Percentiles rank a stretch among this genome's conserved stretches.
Conservation (phyloP, 2,329 filamentous ascomycete genomes). For the Penicillium sclerotigenum region DNA sequence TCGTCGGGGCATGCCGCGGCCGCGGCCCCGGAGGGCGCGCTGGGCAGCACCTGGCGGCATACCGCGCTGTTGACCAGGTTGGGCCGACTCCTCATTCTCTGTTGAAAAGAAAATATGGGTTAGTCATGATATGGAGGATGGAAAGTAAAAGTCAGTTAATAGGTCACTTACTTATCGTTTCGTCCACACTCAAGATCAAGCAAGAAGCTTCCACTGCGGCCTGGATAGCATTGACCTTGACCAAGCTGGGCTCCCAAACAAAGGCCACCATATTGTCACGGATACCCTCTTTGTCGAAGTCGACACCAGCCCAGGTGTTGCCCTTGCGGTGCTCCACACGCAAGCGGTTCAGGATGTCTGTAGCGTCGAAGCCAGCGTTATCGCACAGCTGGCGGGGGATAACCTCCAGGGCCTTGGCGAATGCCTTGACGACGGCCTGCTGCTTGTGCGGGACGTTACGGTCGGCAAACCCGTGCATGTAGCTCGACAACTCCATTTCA, state of each 20-base stretch:
- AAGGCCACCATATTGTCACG: constrained; percentile 92
- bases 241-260: constrained; percentile 93
- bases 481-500: constrained; percentile 96
- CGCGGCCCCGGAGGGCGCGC: constrained; percentile 78
- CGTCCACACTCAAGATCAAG: constrained; percentile 91
- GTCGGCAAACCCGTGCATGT: constrained; percentile 89
- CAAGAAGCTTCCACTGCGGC: constrained; percentile 93
- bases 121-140: constrained; percentile 11
- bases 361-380: constrained; percentile 97
- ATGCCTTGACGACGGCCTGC: constrained; percentile 95
- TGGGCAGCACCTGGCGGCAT: constrained; percentile 82
- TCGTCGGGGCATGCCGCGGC: constrained; percentile 74
- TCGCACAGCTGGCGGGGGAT: constrained; percentile 97
- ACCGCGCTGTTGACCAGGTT: constrained; percentile 73
- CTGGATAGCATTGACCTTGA: constrained; percentile 97
- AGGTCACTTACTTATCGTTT: constrained; percentile 74
- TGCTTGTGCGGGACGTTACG: constrained; percentile 92
- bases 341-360: constrained; percentile 93
- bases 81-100: constrained; percentile 87
- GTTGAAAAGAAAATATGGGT: constrained; percentile 16
- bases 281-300: constrained; percentile 89
- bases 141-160: background rate
- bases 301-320: constrained; percentile 90
- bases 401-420: constrained; percentile 94
- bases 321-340: constrained; percentile 95